A percentile compares a stretch with the other conserved stretches of the same genome.
Conservation (phyloP, 2,329 filamentous ascomycete species). For the Diaporthe australafricana region DNA sequence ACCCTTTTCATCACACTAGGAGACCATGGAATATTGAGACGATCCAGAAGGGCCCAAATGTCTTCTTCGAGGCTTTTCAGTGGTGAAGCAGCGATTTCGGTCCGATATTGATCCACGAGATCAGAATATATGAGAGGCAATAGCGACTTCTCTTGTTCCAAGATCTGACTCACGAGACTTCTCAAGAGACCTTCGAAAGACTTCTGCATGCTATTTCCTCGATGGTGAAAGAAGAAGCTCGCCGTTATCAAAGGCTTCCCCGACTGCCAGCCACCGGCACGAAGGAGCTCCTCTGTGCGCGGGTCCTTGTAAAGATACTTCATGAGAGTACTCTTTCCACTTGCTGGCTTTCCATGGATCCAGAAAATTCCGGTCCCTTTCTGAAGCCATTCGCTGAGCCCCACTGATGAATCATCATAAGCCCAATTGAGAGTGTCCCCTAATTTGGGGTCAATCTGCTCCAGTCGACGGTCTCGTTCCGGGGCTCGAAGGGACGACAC, state of each 20-base stretch:
- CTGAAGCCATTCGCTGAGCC: background rate
- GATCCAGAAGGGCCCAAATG: background rate
- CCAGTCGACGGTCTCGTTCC: slow-evolving; percentile 3
- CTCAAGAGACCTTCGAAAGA: slow-evolving; percentile 27
- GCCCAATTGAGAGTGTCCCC: background rate
- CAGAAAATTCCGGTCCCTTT: slow-evolving; percentile 1
- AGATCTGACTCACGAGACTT: slow-evolving; percentile 14
- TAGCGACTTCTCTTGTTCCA: background rate
- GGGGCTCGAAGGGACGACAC: background rate
- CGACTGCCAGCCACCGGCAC: background rate
- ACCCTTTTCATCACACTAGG: background rate
- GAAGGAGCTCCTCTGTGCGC: background rate
- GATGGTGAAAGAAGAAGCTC: slow-evolving; percentile 10
- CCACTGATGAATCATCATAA: background rate
- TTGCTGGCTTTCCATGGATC: slow-evolving; percentile 15
- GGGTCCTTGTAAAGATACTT: background rate
- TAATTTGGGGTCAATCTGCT: background rate
- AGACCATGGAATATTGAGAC: background rate
- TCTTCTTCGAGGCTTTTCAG: background rate
- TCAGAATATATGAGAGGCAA: background rate
- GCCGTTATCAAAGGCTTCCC: background rate
- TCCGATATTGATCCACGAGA: background rate
- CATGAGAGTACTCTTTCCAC: slow-evolving; percentile 25
- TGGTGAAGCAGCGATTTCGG: background rate
- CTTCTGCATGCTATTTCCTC: slow-evolving; percentile 7